Evolutionary conservation across 495 filamentous ascomycete genomes (phyloP).

Genomic region (Hypoxylon intermedium): DNA sequence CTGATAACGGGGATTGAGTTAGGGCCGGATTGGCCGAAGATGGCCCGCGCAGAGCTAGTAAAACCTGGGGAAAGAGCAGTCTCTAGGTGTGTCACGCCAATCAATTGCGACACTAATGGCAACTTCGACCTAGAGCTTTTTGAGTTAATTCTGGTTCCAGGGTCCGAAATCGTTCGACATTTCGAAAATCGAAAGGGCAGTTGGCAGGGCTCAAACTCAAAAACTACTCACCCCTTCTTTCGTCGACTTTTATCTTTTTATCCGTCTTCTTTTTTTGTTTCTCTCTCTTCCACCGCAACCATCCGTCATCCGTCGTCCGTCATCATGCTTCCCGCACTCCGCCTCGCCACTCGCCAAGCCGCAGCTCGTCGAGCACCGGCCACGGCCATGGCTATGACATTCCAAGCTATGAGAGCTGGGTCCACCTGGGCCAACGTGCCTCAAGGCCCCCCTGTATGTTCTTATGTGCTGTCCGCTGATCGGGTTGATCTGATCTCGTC

Average conservation of each 20-base stretch:
- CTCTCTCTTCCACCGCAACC: neutral
- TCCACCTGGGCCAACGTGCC: conserved; percentile 90
- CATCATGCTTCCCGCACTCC: conserved; percentile 44
- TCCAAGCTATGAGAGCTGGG: conserved; percentile 68
- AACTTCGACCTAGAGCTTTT: neutral
- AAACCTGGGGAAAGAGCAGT: conserved; percentile 30
- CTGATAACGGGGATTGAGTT: conserved; percentile 21
- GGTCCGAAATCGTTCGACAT: conserved; percentile 34
- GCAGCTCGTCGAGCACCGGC: conserved; percentile 44
- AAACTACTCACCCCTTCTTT: conserved; percentile 35
- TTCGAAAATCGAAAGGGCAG: no score
- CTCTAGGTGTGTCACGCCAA: conserved; percentile 9
- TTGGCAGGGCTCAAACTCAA: no score
- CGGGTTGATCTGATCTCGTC: neutral
- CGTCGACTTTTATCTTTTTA: conserved; percentile 18
- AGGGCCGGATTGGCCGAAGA: conserved; percentile 4
- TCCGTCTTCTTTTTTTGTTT: conserved; percentile 16
- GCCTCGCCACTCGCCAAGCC: conserved; percentile 41
- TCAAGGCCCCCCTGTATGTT: conserved; percentile 89
- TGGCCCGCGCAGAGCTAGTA: conserved; percentile 1
- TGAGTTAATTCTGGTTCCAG: neutral
- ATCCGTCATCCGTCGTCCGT: neutral
- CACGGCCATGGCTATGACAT: conserved; percentile 44
- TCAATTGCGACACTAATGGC: conserved; percentile 4
- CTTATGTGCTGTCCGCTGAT: conserved; percentile 19